A percentile compares a stretch with the other conserved stretches of the same genome.
These are phyloP conservation scores for Vitis hybrid DNA, from an alignment of 177 flowering plant species.

Conservation along the genomic window DNA sequence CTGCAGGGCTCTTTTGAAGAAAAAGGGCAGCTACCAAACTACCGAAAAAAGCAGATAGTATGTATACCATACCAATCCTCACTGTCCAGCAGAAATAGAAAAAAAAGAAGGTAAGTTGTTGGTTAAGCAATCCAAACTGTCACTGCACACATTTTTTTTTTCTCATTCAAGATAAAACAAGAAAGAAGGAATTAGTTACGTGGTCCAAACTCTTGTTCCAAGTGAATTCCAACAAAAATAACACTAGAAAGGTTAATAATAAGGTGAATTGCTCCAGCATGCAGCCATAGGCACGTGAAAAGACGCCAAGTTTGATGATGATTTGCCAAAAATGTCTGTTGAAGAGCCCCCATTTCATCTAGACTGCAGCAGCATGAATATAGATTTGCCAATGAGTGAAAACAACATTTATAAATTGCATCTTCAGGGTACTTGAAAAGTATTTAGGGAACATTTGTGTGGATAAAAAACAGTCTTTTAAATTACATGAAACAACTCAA, in stretches of 20 bases:
- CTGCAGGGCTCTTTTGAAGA: constrained; percentile 53
- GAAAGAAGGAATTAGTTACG: constrained; percentile 28
- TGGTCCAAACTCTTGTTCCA: constrained; percentile 81
- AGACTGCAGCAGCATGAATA: constrained; percentile 42
- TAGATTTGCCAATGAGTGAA: not conserved
- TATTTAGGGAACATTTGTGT: no score
- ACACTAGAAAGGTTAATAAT: constrained; percentile 55
- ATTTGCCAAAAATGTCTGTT: constrained; percentile 24
- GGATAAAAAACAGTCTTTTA: no score
- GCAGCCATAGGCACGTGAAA: constrained; percentile 53
- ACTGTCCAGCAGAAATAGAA: constrained; percentile 40
- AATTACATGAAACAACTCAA: no score
- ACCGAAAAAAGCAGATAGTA: constrained; percentile 65
- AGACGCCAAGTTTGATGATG: constrained; percentile 73
- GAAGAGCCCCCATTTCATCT: constrained; percentile 72
- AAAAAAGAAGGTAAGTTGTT: not conserved
- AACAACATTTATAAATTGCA: not conserved
- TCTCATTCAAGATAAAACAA: not conserved
- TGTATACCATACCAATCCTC: constrained; percentile 65
- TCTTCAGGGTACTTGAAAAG: not conserved
- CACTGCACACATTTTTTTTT: not conserved
- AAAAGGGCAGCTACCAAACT: constrained; percentile 59
- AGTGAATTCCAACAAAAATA: constrained; percentile 58
- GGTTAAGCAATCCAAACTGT: not conserved
- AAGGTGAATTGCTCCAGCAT: constrained; percentile 74